Evolutionary conservation across 768 basidiomycete genomes (phyloP).

Genomic region (Mycena latifolia): DNA sequence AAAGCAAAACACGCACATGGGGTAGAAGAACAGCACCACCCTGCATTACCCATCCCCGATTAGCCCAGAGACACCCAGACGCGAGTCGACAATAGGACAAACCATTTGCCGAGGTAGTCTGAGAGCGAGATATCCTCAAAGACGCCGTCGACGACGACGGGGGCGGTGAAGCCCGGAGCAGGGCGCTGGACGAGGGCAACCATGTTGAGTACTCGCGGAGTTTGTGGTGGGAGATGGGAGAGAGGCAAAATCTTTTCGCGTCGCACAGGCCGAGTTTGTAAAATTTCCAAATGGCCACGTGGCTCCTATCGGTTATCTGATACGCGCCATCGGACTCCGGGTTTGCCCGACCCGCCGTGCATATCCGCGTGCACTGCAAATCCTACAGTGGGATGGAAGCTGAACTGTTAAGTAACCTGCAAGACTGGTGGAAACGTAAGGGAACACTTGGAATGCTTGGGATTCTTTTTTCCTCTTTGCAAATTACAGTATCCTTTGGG

Average conservation of each 20-base stretch:
- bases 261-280: neutral
- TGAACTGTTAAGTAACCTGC: too few species aligned
- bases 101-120: slow-evolving; percentile 89
- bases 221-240: too few species aligned
- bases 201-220: slow-evolving; percentile 45
- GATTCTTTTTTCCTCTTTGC: too few species aligned
- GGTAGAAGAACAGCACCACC: slow-evolving; percentile 96
- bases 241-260: neutral
- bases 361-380: too few species aligned
- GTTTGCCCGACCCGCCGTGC: too few species aligned
- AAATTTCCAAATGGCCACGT: too few species aligned
- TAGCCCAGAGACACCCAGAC: slow-evolving; percentile 12
- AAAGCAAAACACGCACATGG: slow-evolving; percentile 68
- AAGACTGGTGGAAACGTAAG: too few species aligned
- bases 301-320: too few species aligned
- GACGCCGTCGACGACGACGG: slow-evolving; percentile 79
- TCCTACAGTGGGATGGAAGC: too few species aligned
- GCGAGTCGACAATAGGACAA: slow-evolving; percentile 35
- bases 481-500: too few species aligned
- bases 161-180: slow-evolving; percentile 83
- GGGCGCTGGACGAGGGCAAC: slow-evolving; percentile 83
- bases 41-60: slow-evolving; percentile 51
- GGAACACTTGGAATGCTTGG: too few species aligned
- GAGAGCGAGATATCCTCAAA: slow-evolving; percentile 84
- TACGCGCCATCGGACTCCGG: too few species aligned